Base-by-base conservation (phyloP, 352 stramenopile species). In the Phytophthora ramorum region DNA sequence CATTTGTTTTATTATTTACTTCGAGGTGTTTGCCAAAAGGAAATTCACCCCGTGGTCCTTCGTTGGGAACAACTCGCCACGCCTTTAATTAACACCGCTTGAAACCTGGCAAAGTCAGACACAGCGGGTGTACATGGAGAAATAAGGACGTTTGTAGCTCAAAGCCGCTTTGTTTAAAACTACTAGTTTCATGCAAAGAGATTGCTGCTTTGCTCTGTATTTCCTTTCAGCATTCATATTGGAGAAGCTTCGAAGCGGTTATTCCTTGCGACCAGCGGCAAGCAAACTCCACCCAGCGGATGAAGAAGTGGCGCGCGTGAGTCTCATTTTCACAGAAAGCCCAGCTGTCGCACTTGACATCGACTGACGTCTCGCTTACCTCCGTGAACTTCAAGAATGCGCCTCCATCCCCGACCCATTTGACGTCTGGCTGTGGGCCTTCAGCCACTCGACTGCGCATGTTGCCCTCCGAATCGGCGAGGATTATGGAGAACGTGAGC, bases 221-320 rank as follows among this genome's bases (percentile, higher is more conserved):
- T 37, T 37, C 3, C 30, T 37, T 16, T 43, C 37, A 43, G 37
- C 37, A 19, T 19, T 19, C 3, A 43, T 4, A 20, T 17, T 43
- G 37, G 16, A 43, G 37, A 19, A 43, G 37, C 13, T 20, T 43
- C 13, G 37, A 19, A 43, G 37, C 1, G 13, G 37, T 17, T 7
- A 19, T 43, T 43, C 37, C 16, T 43, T 43, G 37, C 37, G 37
- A 43, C 37, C 37, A 43, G 16, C 16, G 13, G 37, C 37, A 43
- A 9, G 16, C 37, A 43, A 43, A 43, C 16, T 19, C 13, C 13
- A 63, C 66, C 37, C 66, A 80, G 19, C 75, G 66, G 28, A 82
- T 65, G 63, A 83, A 75, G 20, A 76, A 37, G 16, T 75, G 75
- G 30, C 65, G 62, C n/a, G 72, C 74, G 24, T 80, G 69, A 40